These are phyloP conservation scores for Entomortierella lignicola DNA, from an alignment of 192 early-diverging fungal genomes.

Conservation along the genomic window DNA sequence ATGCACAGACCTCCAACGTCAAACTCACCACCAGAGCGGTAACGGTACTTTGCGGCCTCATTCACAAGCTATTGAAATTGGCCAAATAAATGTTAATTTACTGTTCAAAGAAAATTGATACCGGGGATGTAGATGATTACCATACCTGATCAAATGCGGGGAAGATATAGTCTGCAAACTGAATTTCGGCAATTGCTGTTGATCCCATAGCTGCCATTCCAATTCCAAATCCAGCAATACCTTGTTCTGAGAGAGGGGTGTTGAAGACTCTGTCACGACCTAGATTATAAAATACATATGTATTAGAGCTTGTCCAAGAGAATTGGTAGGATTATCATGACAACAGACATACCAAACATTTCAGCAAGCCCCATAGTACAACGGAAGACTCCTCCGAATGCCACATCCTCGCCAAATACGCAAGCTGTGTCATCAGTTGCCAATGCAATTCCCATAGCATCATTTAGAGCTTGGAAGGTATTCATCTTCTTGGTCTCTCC, in stretches of 20 bases:
- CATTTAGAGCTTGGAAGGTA: constrained; percentile 94
- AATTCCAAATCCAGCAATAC: constrained; percentile 94
- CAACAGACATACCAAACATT: constrained; percentile 76
- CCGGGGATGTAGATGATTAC: too few species aligned
- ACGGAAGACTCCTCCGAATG: constrained; percentile 97
- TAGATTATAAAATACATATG: constrained; percentile 12
- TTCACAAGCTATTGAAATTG: constrained; percentile 78
- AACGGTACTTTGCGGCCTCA: constrained; percentile 97
- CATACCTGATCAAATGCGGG: constrained; percentile 96
- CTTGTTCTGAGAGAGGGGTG: constrained; percentile 96
- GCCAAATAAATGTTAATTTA: too few species aligned
- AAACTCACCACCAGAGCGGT: constrained; percentile 93
- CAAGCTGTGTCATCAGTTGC: constrained; percentile 88
- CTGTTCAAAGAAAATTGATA: too few species aligned
- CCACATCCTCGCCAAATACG: constrained; percentile 98
- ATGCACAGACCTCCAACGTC: constrained; percentile 91
- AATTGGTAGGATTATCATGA: not conserved
- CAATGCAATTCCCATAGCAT: constrained; percentile 90
- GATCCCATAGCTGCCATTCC: constrained; percentile 95
- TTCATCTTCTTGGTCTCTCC: constrained; percentile 92
- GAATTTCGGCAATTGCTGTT: constrained; percentile 98
- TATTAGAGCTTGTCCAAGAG: not conserved
- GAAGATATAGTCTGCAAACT: constrained; percentile 99
- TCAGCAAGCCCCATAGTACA: constrained; percentile 92
- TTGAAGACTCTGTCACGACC: constrained; percentile 93